These are phyloP conservation scores for Tritrichomonas musculus DNA, from an alignment of 208 protist species.

Conservation along the genomic window DNA sequence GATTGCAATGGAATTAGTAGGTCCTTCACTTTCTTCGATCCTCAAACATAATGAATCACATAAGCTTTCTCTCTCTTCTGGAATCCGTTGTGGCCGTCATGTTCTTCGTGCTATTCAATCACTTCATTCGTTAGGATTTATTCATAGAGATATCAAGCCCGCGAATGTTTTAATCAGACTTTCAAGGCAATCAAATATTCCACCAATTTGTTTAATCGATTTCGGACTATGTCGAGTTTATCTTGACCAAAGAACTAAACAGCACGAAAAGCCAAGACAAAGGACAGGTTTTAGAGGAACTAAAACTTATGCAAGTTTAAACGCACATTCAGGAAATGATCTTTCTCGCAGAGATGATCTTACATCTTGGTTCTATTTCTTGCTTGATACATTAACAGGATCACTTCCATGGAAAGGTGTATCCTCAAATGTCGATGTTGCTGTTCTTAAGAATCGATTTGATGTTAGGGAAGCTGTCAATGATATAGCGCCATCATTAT, in stretches of 20 bases:
- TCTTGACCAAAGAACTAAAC: neutral
- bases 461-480: neutral
- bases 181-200: neutral
- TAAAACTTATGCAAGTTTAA: neutral
- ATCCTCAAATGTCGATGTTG: neutral
- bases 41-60: neutral
- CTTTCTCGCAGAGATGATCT: constrained; percentile 17
- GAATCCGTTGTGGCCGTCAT: neutral
- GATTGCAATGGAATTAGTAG: neutral
- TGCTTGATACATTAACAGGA: neutral
- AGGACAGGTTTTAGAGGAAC: constrained; percentile 7
- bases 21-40: neutral
- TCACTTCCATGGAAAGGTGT: neutral
- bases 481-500: neutral
- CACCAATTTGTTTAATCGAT: constrained; percentile 5
- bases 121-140: neutral
- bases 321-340: neutral
- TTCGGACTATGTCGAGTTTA: neutral
- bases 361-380: constrained; percentile 25
- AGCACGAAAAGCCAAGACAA: neutral
- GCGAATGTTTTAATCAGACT: neutral
- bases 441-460: neutral
- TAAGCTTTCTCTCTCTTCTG: neutral
- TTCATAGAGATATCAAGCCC: constrained; percentile 18
- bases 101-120: neutral